Evolutionary conservation across 805 yeast genomes (phyloP).

Genomic region (Candida wancherniae): DNA sequence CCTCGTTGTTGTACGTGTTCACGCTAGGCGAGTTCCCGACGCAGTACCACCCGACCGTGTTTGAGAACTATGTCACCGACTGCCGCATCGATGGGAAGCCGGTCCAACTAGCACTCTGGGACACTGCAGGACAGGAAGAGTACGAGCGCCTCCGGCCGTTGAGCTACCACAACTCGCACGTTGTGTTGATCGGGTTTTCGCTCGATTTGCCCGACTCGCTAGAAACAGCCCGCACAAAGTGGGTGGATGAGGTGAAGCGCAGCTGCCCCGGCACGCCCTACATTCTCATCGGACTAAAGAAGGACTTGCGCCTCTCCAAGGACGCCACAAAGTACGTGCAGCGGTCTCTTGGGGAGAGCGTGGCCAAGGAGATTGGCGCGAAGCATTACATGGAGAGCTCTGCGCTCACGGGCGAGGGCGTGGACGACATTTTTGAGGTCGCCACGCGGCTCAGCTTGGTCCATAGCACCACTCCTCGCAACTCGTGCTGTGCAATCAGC

Average conservation of each 20-base stretch:
- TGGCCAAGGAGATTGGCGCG: slow-evolving; percentile 79
- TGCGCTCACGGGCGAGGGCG: slow-evolving; percentile 90
- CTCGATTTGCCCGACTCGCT: slow-evolving; percentile 80
- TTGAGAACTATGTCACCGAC: slow-evolving; percentile 91
- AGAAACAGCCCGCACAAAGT: slow-evolving; percentile 75
- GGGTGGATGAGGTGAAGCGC: slow-evolving; percentile 79
- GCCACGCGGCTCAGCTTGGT: slow-evolving; percentile 82
- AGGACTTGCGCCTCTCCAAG: slow-evolving; percentile 58
- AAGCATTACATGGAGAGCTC: slow-evolving; percentile 81
- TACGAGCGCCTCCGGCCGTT: slow-evolving; percentile 86
- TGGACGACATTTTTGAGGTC: slow-evolving; percentile 86
- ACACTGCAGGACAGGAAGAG: slow-evolving; percentile 96
- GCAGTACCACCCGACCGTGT: slow-evolving; percentile 90
- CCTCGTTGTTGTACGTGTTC: slow-evolving; percentile 84
- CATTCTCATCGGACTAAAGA: slow-evolving; percentile 77
- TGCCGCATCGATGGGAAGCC: slow-evolving; percentile 93
- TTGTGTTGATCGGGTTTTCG: slow-evolving; percentile 81
- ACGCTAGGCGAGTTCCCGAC: slow-evolving; percentile 91
- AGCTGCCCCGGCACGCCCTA: slow-evolving; percentile 80
- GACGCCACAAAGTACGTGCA: slow-evolving; percentile 47
- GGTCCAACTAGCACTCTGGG: slow-evolving; percentile 87
- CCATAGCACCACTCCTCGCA: slow-evolving; percentile 23
- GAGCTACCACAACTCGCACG: slow-evolving; percentile 83
- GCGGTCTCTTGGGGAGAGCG: slow-evolving; percentile 55
- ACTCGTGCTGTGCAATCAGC: slow-evolving; percentile 32